Evolutionary conservation across 331 rosid species (phyloP).

Genomic region (Saraca asoca): DNA sequence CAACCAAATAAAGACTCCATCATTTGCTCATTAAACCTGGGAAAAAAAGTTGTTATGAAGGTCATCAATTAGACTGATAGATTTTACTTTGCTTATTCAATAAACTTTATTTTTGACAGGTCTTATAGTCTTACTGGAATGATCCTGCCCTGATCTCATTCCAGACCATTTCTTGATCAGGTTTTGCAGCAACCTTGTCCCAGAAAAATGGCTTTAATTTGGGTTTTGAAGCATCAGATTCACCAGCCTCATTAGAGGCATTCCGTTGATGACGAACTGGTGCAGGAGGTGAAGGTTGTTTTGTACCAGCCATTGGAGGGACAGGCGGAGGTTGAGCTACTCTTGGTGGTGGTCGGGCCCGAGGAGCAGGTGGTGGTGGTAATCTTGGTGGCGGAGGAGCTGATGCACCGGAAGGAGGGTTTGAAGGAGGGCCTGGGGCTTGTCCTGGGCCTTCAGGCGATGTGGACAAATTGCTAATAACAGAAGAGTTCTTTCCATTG

Average conservation of each 20-base stretch:
- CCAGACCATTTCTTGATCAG: conserved; percentile 95
- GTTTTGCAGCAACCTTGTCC: conserved; percentile 79
- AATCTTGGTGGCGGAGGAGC: conserved; percentile 38
- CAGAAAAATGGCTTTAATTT: conserved; percentile 92
- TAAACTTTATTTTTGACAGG: conserved; percentile 13
- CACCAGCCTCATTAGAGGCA: conserved; percentile 36
- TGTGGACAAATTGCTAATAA: conserved; percentile 29
- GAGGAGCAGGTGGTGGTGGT: conserved; percentile 44
- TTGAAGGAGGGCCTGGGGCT: conserved; percentile 35
- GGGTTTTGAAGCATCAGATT: conserved; percentile 59
- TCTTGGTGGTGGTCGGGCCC: conserved; percentile 38
- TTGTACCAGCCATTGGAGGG: conserved; percentile 59
- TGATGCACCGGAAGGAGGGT: conserved; percentile 54
- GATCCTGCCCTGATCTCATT: conserved; percentile 80
- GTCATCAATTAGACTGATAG: conserved; percentile 2
- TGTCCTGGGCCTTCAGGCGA: conserved; percentile 40
- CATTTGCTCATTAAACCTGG: conserved; percentile 89
- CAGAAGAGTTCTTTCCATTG: conserved; percentile 36
- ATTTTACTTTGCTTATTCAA: conserved; percentile 21
- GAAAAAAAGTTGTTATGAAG: conserved; percentile 17
- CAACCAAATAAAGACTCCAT: conserved; percentile 85
- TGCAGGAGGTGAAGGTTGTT: conserved; percentile 36
- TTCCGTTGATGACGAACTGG: conserved; percentile 25
- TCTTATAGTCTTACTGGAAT: conserved; percentile 75
- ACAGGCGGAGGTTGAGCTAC: conserved; percentile 58